Base-by-base conservation (phyloP, 1,139 yeast genomes). In the Saccharomyces pastorianus region DNA sequence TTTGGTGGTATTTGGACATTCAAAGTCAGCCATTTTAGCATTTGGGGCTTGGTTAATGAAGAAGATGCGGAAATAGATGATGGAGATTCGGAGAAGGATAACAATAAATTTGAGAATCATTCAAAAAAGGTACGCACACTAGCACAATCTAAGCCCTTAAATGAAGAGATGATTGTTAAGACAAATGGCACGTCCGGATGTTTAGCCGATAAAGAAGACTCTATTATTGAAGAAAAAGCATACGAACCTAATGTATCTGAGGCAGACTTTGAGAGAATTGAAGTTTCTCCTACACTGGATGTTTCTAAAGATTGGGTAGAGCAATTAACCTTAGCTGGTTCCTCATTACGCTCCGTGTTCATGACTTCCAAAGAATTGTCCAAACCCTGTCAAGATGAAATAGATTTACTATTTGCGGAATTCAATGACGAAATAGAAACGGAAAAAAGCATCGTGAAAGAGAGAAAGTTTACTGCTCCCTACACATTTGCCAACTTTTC, bases 11-110 rank as follows among this genome's bases (percentile, higher is more conserved):
- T 79, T 6, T 90, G 93, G 90, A 83, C 86, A 0, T 90, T 89
- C 70, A 81, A 77, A 62, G 98, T 93, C 1, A 83, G 86, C 59
- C 99, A 93, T 73, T 93, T 93, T 65, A 89, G 96, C 72, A 80
- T 86, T 6, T 93, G 97, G 96, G 98, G 98, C 3, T 72, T 93
- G 49, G 78, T 85, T 23, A 90, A 85, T 56, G 87, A 83, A 28
- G 83, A 80, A 47, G 85, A 82, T 55, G 80, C 76, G 6, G 82
- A 81, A 42, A 78, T 78, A 41, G 83, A 78, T 55, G 76, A 68
- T 55, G 71, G 72, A 48, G 70, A 71, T 50, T 55, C 67, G 55
- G 66, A 64, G 54, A 56, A 71, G 59, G 72, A 73, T 51, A 64
- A 73, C 59, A 72, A 73, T 51, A 64, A 73, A 47, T 64, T 65